Percentiles rank a stretch among this genome's conserved stretches.
Evolutionary conservation across 345 rosid genomes (phyloP).

Genomic region (Gossypium ekmanianum): DNA sequence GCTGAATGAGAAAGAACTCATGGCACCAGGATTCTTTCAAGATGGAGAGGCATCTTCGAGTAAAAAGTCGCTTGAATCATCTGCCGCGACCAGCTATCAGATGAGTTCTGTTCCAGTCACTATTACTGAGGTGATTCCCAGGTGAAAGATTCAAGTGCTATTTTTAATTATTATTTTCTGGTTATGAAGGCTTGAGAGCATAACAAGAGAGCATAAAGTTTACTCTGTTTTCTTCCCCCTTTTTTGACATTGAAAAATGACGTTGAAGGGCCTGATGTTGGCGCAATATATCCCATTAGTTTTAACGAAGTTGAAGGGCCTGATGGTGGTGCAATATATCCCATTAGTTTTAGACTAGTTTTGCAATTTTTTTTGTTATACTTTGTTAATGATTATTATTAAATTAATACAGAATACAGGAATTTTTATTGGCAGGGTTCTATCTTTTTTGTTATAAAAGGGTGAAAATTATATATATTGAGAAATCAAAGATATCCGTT

Average conservation of each 20-base stretch:
- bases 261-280: not conserved
- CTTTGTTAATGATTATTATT: not conserved
- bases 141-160: conserved; percentile 31
- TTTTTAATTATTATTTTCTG: not conserved
- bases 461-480: no score
- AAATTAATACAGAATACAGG: not conserved
- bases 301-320: not conserved
- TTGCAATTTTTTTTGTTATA: not conserved
- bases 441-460: no score
- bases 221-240: not conserved
- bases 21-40: conserved; percentile 58
- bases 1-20: conserved; percentile 48
- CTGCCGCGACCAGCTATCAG: conserved; percentile 24
- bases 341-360: no score
- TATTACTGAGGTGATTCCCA: conserved; percentile 53
- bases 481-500: no score
- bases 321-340: no score
- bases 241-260: not conserved
- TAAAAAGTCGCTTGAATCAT: conserved; percentile 14
- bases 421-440: no score
- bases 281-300: not conserved
- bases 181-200: not conserved
- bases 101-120: conserved; percentile 49
- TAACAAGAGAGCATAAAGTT: not conserved
- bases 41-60: not conserved